Base-by-base conservation (phyloP, 306 rosid species). In the Corylus americana region DNA sequence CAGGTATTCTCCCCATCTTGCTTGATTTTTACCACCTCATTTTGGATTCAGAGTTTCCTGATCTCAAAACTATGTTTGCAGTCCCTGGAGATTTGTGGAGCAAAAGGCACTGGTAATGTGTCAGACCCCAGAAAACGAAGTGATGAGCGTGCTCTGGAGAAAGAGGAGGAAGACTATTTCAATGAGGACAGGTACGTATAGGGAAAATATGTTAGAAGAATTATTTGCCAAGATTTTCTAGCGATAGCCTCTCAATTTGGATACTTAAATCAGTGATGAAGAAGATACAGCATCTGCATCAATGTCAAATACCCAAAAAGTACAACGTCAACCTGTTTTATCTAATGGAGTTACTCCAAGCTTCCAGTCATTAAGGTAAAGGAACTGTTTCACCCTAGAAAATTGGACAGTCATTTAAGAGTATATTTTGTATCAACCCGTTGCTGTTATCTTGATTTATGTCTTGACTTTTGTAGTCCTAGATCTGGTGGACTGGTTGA, bases 101-200 rank as follows among this genome's bases (percentile, higher is more conserved):
- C 89, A 76, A 88, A 81, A 82, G 91, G 85, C 74, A 79, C 79
- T 18, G 74, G 78, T 62, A 74, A 81, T 67, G 93, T 73, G 80
- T 71, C 87, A 48, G 98, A 91, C 71, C 85, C 90, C 71, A 86
- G 95, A 85, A 92, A 89, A 82, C 82, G 91, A 80, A 84, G 61
- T 66, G 98, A 94, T 87, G 97, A 94, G 84, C 97, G 97, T 67
- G 95, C 91, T 81, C 83, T 91, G 82, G 98, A 92, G 83, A 92
- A 87, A 82, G 97, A 94, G 82, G 98, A 92, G 82, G 98, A 94
- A 51, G 97, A 93, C 20, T 92, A 94, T 85, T 94, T 94, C 68
- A 94, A 92, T 48, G 95, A 88, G 86, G 97, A 94, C 82, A 92
- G 97, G 98, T 94, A 85, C 42, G 71, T 54, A 50, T 77, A 59